phyloP scores from a whole-genome alignment of 2,329 filamentous ascomycete species.

The Pseudocercospora eumusae region DNA sequence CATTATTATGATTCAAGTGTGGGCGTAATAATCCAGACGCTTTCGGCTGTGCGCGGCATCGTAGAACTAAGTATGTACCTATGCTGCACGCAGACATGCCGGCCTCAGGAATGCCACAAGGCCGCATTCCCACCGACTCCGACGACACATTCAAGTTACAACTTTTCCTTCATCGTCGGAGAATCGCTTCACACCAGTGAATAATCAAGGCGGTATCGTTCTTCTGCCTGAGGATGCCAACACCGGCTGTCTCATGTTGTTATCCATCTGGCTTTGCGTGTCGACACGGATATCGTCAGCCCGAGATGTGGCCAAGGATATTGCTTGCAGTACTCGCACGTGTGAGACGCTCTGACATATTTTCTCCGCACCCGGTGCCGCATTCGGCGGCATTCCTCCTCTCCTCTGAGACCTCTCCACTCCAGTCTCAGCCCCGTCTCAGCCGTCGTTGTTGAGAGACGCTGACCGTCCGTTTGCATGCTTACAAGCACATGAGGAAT shows the following conservation, averaged over 20 bases:
- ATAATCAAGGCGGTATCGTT: neutral
- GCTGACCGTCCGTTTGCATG: conserved; percentile 4
- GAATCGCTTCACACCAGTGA: neutral
- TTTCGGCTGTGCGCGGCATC: conserved; percentile 6
- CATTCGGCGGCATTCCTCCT: neutral
- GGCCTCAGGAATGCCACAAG: conserved; percentile 1
- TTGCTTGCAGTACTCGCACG: neutral
- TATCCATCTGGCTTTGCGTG: neutral
- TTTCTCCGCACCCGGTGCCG: neutral
- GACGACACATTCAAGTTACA: neutral
- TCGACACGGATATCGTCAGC: neutral
- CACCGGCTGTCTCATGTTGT: neutral
- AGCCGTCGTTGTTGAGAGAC: conserved; percentile 1
- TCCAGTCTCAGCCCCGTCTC: neutral
- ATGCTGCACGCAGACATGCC: conserved; percentile 1
- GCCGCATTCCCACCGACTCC: too few species aligned
- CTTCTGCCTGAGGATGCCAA: neutral
- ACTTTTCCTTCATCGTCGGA: conserved; percentile 1
- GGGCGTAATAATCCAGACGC: conserved; percentile 8
- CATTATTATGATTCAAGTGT: neutral
- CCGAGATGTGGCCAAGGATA: neutral
- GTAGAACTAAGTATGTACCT: neutral
- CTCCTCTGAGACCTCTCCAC: neutral
- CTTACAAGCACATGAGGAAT: conserved; percentile 1
- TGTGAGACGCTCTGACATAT: neutral